These are phyloP conservation scores for Panaeolus cyanescens DNA, from an alignment of 768 basidiomycete genomes.

Conservation along the genomic window DNA sequence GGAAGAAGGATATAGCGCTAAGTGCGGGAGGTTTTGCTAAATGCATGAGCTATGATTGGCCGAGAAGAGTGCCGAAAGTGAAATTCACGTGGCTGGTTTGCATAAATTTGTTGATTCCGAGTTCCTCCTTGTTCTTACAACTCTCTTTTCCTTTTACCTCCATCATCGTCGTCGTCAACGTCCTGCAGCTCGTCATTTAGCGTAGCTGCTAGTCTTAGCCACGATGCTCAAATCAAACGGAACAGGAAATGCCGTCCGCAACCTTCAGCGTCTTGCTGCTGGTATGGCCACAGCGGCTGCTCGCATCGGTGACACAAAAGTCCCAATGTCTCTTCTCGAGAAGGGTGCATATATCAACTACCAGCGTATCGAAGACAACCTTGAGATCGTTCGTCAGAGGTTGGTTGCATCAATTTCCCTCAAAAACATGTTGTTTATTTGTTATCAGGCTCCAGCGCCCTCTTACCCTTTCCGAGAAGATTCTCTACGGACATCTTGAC, in stretches of 20 bases:
- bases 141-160: slow-evolving; percentile 23
- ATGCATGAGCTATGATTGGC: slow-evolving; percentile 32
- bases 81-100: slow-evolving; percentile 40
- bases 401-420: slow-evolving; percentile 24
- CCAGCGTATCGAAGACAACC: slow-evolving; percentile 97
- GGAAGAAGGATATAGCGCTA: not conserved
- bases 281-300: slow-evolving; percentile 83
- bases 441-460: slow-evolving; percentile 76
- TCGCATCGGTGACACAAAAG: slow-evolving; percentile 88
- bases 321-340: slow-evolving; percentile 86
- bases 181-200: slow-evolving; percentile 10
- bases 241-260: slow-evolving; percentile 54
- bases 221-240: slow-evolving; percentile 65
- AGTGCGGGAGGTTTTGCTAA: not conserved
- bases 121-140: slow-evolving; percentile 36
- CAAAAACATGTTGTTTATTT: slow-evolving; percentile 8
- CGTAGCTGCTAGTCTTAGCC: not conserved
- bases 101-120: slow-evolving; percentile 41
- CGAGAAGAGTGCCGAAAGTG: slow-evolving; percentile 11
- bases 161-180: slow-evolving; percentile 30
- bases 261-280: slow-evolving; percentile 52
- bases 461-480: slow-evolving; percentile 93
- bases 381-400: slow-evolving; percentile 85
- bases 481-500: slow-evolving; percentile 97
- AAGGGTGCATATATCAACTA: slow-evolving; percentile 88